A percentile compares a stretch with the other conserved stretches of the same genome.
These are phyloP conservation scores for Microcos paniculata DNA, from an alignment of 345 rosid species.

Conservation along the genomic window DNA sequence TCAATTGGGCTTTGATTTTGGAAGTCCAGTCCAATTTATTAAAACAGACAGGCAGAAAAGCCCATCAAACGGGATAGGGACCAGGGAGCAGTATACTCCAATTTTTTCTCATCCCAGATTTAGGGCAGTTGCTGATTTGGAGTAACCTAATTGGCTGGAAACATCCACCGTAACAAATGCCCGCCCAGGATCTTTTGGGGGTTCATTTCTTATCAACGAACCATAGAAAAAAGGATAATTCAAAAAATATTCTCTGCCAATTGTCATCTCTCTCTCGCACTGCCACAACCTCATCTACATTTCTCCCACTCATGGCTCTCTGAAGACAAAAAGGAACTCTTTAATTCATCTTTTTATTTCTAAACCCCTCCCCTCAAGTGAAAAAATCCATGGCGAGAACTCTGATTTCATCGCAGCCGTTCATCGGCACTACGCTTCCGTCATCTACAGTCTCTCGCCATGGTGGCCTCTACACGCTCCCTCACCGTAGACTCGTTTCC, in stretches of 20 bases:
- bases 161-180: not conserved
- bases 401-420: constrained; percentile 73
- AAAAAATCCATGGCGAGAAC: constrained; percentile 66
- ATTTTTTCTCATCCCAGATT: not conserved
- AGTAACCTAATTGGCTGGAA: not conserved
- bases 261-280: not conserved
- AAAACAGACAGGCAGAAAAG: not conserved
- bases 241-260: not conserved
- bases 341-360: not conserved
- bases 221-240: constrained; percentile 9
- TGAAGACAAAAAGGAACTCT: not conserved
- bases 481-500: constrained; percentile 51
- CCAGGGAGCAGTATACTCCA: not conserved
- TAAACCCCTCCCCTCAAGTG: not conserved
- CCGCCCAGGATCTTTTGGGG: constrained; percentile 8
- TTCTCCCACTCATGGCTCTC: not conserved
- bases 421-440: constrained; percentile 59
- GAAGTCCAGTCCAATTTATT: not conserved
- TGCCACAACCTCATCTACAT: constrained; percentile 13
- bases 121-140: not conserved
- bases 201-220: constrained; percentile 1
- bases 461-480: constrained; percentile 45
- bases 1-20: not conserved
- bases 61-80: not conserved
- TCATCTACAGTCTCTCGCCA: constrained; percentile 40